These are phyloP conservation scores for Porcisia hertigi DNA, from an alignment of 208 protist species.

Conservation along the genomic window DNA sequence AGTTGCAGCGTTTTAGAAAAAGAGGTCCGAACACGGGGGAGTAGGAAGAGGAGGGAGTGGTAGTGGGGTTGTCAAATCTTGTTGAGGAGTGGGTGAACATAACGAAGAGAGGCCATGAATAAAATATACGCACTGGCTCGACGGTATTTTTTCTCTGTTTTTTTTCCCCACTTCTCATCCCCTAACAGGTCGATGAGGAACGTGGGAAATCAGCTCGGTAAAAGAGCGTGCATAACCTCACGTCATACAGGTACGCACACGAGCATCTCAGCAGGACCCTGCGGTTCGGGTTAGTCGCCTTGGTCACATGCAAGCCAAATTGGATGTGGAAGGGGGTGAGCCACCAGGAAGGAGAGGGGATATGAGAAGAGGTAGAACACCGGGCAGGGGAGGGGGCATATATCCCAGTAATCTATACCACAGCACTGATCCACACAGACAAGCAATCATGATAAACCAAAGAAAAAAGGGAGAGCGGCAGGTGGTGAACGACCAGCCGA, in stretches of 20 bases:
- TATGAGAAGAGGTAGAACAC: not conserved
- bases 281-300: not conserved
- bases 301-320: not conserved
- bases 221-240: not conserved
- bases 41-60: too few species aligned
- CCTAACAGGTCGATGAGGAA: not conserved
- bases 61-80: not conserved
- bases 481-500: not conserved
- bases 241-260: not conserved
- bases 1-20: not conserved
- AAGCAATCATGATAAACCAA: not conserved
- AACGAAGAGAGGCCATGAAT: not conserved
- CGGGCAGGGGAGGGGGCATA: too few species aligned
- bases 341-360: not conserved
- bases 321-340: not conserved
- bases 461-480: not conserved
- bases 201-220: not conserved
- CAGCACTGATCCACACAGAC: not conserved
- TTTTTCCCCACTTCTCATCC: too few species aligned
- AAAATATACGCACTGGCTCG: not conserved
- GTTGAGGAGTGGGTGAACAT: not conserved
- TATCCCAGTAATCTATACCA: not conserved
- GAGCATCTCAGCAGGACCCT: not conserved
- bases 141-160: not conserved
- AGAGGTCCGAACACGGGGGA: not conserved